Evolutionary conservation across 2,329 filamentous ascomycete species (phyloP).

Genomic region (Phialocephala subalpina): DNA sequence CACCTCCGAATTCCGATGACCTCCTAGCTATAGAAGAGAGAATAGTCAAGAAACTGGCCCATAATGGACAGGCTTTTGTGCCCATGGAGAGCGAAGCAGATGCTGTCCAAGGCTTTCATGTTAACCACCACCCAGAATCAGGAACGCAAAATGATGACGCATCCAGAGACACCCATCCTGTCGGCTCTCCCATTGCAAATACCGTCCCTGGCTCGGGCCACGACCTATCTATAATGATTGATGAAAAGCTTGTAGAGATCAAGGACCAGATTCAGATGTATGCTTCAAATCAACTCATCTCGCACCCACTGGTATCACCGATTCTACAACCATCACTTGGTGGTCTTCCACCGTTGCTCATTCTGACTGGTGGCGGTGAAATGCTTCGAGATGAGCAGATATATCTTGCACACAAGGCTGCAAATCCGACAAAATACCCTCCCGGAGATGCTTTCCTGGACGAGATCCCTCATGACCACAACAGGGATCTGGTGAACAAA

Average conservation of each 20-base stretch:
- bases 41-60: slow-evolving; percentile 59
- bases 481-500: slow-evolving; percentile 59
- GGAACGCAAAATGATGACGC: slow-evolving; percentile 44
- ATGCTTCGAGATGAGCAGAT: slow-evolving; percentile 93
- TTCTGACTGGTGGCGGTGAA: slow-evolving; percentile 89
- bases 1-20: slow-evolving; percentile 85
- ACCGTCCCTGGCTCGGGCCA: slow-evolving; percentile 44
- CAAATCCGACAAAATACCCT: slow-evolving; percentile 80
- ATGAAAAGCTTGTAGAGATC: slow-evolving; percentile 74
- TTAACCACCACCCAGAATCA: slow-evolving; percentile 36
- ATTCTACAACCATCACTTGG: slow-evolving; percentile 88
- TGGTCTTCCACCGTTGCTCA: slow-evolving; percentile 85
- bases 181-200: slow-evolving; percentile 37
- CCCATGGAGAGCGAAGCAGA: slow-evolving; percentile 46
- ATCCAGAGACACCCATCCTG: slow-evolving; percentile 38
- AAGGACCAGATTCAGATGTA: slow-evolving; percentile 93
- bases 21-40: slow-evolving; percentile 56
- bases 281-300: slow-evolving; percentile 83
- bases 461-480: slow-evolving; percentile 66
- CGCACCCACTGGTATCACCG: slow-evolving; percentile 90
- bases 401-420: slow-evolving; percentile 93
- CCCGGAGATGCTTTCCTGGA: slow-evolving; percentile 71
- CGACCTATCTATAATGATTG: slow-evolving; percentile 71
- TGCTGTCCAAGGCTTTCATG: slow-evolving; percentile 47
- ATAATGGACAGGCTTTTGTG: slow-evolving; percentile 45